Conservation (phyloP, 2,329 filamentous ascomycete species). For the Colletotrichum sojae region DNA sequence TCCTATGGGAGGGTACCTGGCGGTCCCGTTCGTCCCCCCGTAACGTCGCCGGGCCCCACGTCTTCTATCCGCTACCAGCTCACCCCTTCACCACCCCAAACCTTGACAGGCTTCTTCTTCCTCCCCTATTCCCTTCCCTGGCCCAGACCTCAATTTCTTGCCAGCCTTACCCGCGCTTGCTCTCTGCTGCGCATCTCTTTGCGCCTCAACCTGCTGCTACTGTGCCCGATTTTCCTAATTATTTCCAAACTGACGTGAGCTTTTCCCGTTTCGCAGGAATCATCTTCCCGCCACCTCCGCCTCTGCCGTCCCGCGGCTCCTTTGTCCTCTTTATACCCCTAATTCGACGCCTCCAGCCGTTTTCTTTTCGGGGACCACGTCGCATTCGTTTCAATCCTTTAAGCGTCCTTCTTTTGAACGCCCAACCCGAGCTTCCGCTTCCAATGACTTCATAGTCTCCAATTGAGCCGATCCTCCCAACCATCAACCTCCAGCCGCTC, state of each 20-base stretch:
- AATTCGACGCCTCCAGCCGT: slow-evolving; percentile 10
- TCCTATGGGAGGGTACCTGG: too few relatives aligned
- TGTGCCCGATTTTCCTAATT: slow-evolving; percentile 23
- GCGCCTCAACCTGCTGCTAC: slow-evolving; percentile 21
- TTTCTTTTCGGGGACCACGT: slow-evolving; percentile 7
- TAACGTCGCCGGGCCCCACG: slow-evolving; percentile 34
- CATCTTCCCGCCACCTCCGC: slow-evolving; percentile 1
- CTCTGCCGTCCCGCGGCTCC: not conserved
- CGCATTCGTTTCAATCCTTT: slow-evolving; percentile 25
- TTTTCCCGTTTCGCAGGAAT: slow-evolving; percentile 31
- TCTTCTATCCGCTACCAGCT: slow-evolving; percentile 34
- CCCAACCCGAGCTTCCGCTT: slow-evolving; percentile 12
- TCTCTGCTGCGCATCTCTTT: not conserved
- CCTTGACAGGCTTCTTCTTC: slow-evolving; percentile 34
- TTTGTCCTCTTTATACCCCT: slow-evolving; percentile 19
- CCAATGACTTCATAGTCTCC: slow-evolving; percentile 22
- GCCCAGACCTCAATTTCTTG: slow-evolving; percentile 30
- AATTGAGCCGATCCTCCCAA: slow-evolving; percentile 1
- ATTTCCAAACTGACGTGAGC: slow-evolving; percentile 37
- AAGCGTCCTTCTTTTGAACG: slow-evolving; percentile 5
- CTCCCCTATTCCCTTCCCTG: slow-evolving; percentile 20
- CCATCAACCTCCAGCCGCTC: slow-evolving; percentile 2
- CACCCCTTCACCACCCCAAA: slow-evolving; percentile 36
- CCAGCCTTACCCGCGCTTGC: slow-evolving; percentile 32
- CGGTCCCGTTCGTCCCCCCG: slow-evolving; percentile 13